A percentile compares a stretch with the other conserved stretches of the same genome.
Conservation (phyloP, 345 rosid species). For the Ceriops tagal region DNA sequence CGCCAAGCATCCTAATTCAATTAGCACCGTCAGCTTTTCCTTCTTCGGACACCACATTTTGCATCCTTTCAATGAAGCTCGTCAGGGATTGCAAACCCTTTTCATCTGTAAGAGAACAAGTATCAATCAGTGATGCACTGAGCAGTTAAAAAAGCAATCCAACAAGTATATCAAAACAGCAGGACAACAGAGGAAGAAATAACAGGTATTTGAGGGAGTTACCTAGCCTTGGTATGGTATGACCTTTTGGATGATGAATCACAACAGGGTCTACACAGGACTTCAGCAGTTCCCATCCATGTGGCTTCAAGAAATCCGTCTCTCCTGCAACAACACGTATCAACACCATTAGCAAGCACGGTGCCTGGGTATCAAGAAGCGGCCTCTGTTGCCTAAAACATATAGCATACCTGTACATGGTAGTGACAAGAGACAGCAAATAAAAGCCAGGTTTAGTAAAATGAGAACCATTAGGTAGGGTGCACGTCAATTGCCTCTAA, state of each 20-base stretch:
- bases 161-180: not conserved
- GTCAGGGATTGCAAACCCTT: conserved; percentile 39
- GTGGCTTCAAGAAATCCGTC: conserved; percentile 67
- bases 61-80: conserved; percentile 50
- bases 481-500: no score
- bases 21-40: conserved; percentile 1
- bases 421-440: no score
- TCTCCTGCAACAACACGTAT: conserved; percentile 52
- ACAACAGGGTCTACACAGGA: conserved; percentile 51
- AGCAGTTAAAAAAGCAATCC: no score
- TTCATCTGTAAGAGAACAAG: conserved; percentile 45
- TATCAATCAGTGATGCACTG: not conserved
- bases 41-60: conserved; percentile 23
- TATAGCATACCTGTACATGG: no score
- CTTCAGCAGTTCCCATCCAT: conserved; percentile 58
- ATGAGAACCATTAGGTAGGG: no score
- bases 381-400: no score
- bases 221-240: conserved; percentile 86
- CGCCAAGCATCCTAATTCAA: not conserved
- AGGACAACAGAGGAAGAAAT: not conserved
- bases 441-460: no score
- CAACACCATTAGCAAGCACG: no score
- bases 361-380: no score
- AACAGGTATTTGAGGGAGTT: not conserved
- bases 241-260: conserved; percentile 88